Percentiles rank a stretch among this genome's conserved stretches.
Evolutionary conservation across 108 stramenopile species (phyloP).

Genomic region (Cyclotella kingstonii): DNA sequence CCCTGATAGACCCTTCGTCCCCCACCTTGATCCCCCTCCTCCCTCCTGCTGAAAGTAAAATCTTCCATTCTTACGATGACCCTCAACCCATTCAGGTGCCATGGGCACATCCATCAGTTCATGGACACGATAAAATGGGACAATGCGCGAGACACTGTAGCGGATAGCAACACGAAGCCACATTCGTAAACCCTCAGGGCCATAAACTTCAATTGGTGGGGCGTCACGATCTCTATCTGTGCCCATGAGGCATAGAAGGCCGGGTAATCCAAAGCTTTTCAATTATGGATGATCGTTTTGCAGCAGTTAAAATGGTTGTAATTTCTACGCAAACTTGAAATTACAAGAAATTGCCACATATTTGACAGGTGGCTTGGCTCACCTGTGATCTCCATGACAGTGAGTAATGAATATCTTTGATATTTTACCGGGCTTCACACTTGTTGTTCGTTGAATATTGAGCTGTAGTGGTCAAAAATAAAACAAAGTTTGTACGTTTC

Average conservation of each 20-base stretch:
- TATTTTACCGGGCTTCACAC: conserved; percentile 74
- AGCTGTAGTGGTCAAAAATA: conserved; percentile 43
- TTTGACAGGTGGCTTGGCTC: neutral
- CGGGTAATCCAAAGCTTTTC: conserved; percentile 91
- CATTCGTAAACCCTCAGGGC: conserved; percentile 86
- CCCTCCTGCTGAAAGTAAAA: conserved; percentile 51
- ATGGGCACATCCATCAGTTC: conserved; percentile 91
- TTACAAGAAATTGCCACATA: neutral
- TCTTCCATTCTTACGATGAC: conserved; percentile 41
- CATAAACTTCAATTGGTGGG: conserved; percentile 89
- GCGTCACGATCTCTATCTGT: conserved; percentile 65
- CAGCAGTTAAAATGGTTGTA: neutral
- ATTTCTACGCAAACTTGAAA: no score
- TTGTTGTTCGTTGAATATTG: conserved; percentile 65
- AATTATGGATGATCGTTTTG: conserved; percentile 8
- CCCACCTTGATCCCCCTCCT: conserved; percentile 38
- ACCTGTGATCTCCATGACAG: conserved; percentile 70
- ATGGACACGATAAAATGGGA: conserved; percentile 89
- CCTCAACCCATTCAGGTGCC: conserved; percentile 84
- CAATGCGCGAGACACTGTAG: conserved; percentile 78
- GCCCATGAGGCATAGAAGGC: conserved; percentile 92
- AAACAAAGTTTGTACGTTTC: no score
- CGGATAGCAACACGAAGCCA: conserved; percentile 89
- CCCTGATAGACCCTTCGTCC: conserved; percentile 54
- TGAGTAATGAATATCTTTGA: conserved; percentile 94